A percentile compares a stretch with the other conserved stretches of the same genome.
Conservation (phyloP, 495 filamentous ascomycete species). For the Umbilicaria muhlenbergii region DNA sequence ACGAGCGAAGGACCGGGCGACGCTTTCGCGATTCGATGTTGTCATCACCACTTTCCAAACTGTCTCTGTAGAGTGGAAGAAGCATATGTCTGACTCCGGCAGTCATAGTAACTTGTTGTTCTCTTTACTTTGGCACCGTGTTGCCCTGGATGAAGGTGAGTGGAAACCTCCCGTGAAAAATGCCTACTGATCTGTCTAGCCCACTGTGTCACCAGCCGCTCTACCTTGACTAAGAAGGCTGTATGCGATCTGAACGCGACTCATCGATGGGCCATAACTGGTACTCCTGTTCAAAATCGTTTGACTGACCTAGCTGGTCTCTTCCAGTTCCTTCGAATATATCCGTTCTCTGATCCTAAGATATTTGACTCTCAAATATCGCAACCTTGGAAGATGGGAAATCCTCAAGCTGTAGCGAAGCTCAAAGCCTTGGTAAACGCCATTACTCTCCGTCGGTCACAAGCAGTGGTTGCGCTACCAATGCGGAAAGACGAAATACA, state of each 20-base stretch:
- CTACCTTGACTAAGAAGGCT: constrained; percentile 18
- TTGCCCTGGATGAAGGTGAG: constrained; percentile 32
- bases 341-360: constrained; percentile 17
- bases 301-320: constrained; percentile 22
- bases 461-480: constrained; percentile 20
- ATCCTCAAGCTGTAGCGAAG: constrained; percentile 1
- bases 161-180: background rate
- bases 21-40: constrained; percentile 9
- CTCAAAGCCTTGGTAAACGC: constrained; percentile 16
- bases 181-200: constrained; percentile 9
- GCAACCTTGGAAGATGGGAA: constrained; percentile 19
- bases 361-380: constrained; percentile 14
- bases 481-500: constrained; percentile 12
- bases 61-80: constrained; percentile 19
- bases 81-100: background rate
- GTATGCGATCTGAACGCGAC: constrained; percentile 17
- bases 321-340: constrained; percentile 22
- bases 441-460: constrained; percentile 23
- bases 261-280: constrained; percentile 26
- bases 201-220: constrained; percentile 21
- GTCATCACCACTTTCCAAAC: constrained; percentile 28
- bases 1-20: constrained; percentile 5
- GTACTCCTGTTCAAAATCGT: constrained; percentile 28
- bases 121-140: constrained; percentile 19
- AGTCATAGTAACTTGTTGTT: constrained; percentile 10